A percentile compares a stretch with the other conserved stretches of the same genome.
Evolutionary conservation across 1,284 basidiomycete genomes (phyloP).

Genomic region (Takashimella koratensis): DNA sequence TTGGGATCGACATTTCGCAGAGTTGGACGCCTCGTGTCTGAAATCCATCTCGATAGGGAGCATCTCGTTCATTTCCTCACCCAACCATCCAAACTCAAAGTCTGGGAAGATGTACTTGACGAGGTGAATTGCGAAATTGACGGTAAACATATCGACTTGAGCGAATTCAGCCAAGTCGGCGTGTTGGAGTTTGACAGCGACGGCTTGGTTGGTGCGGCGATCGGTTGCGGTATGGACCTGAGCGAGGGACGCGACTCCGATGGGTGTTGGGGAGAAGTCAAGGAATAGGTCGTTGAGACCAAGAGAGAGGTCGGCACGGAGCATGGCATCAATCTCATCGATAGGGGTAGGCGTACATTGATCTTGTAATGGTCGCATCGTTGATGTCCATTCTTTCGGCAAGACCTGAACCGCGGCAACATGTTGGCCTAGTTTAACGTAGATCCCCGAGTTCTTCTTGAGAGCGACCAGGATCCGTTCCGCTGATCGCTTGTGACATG

Average conservation of each 20-base stretch:
- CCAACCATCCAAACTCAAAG: constrained; percentile 87
- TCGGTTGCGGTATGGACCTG: constrained; percentile 89
- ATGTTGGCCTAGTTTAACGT: constrained; percentile 67
- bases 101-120: constrained; percentile 74
- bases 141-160: constrained; percentile 64
- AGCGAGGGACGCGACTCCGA: constrained; percentile 89
- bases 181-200: constrained; percentile 98
- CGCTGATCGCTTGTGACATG: constrained; percentile 78
- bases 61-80: constrained; percentile 87
- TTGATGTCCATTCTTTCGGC: constrained; percentile 65
- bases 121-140: constrained; percentile 60
- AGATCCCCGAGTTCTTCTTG: constrained; percentile 70
- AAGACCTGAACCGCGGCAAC: constrained; percentile 66
- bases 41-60: constrained; percentile 83
- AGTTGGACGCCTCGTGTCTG: constrained; percentile 82
- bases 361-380: constrained; percentile 73
- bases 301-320: constrained; percentile 37
- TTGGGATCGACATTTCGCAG: constrained; percentile 65
- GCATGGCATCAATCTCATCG: constrained; percentile 43
- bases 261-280: constrained; percentile 81
- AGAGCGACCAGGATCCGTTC: constrained; percentile 70
- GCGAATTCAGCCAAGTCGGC: constrained; percentile 91
- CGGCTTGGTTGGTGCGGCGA: constrained; percentile 63
- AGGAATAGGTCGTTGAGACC: constrained; percentile 55
- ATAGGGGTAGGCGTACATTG: constrained; percentile 52